Conservation (phyloP, 495 filamentous ascomycete species). For the Amorphotheca resinae region DNA sequence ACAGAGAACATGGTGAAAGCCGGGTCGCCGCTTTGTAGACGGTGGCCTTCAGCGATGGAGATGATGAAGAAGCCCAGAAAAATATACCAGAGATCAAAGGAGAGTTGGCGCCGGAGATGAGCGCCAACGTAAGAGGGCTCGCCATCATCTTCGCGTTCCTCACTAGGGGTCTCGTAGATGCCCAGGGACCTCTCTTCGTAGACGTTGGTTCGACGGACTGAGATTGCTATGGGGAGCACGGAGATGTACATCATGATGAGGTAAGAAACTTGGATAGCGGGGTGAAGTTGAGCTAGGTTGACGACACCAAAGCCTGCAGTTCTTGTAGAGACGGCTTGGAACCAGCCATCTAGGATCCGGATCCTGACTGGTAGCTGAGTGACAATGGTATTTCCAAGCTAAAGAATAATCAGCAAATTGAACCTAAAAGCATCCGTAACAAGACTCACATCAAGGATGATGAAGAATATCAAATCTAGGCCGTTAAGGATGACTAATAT, state of each 20-base stretch:
- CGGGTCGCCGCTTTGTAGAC: conserved; percentile 35
- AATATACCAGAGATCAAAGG: conserved; percentile 92
- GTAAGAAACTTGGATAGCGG: conserved; percentile 88
- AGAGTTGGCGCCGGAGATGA: conserved; percentile 79
- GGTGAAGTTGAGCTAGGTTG: conserved; percentile 65
- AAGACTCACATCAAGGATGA: conserved; percentile 66
- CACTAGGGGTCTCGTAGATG: conserved; percentile 44
- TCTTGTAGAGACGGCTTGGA: conserved; percentile 75
- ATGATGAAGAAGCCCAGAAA: conserved; percentile 84
- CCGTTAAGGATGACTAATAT: conserved; percentile 73
- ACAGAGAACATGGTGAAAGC: conserved; percentile 69
- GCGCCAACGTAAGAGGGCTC: conserved; percentile 72
- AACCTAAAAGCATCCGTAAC: background rate
- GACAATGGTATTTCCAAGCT: conserved; percentile 59
- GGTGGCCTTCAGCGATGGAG: conserved; percentile 62
- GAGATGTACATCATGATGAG: conserved; percentile 99
- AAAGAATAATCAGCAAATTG: conserved; percentile 14
- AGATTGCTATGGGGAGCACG: conserved; percentile 90
- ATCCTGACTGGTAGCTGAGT: conserved; percentile 48
- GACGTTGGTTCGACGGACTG: conserved; percentile 84
- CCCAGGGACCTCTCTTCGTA: conserved; percentile 93
- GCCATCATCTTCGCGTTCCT: conserved; percentile 35
- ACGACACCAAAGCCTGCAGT: conserved; percentile 81
- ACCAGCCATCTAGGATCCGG: conserved; percentile 69
- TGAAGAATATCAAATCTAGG: conserved; percentile 76